These are phyloP conservation scores for Alloteropsis angusta DNA, from an alignment of 202 grass and related monocot species.

Conservation along the genomic window DNA sequence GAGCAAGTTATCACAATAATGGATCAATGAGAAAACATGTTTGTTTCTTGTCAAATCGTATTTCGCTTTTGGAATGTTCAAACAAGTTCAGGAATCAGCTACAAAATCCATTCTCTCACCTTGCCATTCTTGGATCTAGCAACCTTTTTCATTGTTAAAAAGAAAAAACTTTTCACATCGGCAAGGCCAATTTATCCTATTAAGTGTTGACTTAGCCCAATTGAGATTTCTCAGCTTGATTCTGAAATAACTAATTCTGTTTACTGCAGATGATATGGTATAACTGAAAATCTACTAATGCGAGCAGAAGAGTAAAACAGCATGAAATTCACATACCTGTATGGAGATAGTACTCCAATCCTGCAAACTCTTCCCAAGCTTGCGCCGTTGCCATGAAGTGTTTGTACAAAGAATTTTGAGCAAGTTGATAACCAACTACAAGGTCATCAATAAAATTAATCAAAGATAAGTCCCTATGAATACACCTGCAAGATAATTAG, in stretches of 20 bases:
- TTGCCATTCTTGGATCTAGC: neutral
- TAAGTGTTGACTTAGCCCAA: neutral
- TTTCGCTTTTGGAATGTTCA: neutral
- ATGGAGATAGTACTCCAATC: constrained; percentile 96
- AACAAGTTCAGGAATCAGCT: neutral
- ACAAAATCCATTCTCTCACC: neutral
- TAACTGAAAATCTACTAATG: neutral
- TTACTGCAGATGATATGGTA: neutral
- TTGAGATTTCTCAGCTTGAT: neutral
- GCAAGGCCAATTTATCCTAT: neutral
- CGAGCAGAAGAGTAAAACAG: neutral
- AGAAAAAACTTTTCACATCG: neutral
- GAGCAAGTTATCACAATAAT: neutral
- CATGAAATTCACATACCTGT: constrained; percentile 50
- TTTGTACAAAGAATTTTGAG: constrained; percentile 97
- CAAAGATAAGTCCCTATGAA: neutral
- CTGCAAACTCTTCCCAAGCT: constrained; percentile 96
- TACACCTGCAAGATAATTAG: neutral
- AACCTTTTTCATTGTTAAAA: neutral
- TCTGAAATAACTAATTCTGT: neutral
- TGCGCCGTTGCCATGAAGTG: constrained; percentile 92
- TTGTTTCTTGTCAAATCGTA: neutral
- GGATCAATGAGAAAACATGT: neutral
- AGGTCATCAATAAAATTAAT: constrained; percentile 27
- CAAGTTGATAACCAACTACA: constrained; percentile 77